These are phyloP conservation scores for Tillandsia leiboldiana DNA, from an alignment of 176 grass and related monocot species.

Conservation along the genomic window DNA sequence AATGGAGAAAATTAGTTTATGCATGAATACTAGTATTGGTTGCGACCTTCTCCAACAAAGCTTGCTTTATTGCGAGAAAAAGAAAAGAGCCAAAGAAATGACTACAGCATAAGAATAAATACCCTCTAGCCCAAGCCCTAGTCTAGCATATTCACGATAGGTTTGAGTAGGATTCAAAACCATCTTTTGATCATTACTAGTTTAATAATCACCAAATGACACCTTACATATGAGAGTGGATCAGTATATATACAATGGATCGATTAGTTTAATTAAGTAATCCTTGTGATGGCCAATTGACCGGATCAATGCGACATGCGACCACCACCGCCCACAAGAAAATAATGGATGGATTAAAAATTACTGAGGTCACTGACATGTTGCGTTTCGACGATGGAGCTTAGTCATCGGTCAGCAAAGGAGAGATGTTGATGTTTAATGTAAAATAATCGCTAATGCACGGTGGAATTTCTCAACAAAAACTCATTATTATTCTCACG, in stretches of 20 bases:
- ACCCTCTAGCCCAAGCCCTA: neutral
- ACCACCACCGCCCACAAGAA: neutral
- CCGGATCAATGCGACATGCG: neutral
- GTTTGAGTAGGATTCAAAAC: neutral
- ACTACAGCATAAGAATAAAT: neutral
- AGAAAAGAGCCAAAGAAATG: neutral
- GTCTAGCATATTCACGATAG: neutral
- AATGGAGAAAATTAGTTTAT: neutral
- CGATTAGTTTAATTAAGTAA: neutral
- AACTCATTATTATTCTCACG: too few species aligned
- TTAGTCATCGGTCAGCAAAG: neutral
- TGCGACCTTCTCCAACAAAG: too few species aligned
- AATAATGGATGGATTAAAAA: neutral
- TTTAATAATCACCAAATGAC: neutral
- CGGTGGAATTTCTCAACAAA: neutral
- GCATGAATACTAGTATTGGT: too few species aligned
- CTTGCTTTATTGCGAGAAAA: neutral
- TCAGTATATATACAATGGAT: neutral
- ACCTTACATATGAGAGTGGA: neutral
- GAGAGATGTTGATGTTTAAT: neutral
- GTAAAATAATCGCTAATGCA: neutral
- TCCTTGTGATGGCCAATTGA: neutral
- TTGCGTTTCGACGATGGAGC: neutral
- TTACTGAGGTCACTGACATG: too few species aligned
- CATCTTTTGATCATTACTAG: neutral